Conservation (phyloP, 1,139 yeast species). For the Saccharomycopsis phalli region DNA sequence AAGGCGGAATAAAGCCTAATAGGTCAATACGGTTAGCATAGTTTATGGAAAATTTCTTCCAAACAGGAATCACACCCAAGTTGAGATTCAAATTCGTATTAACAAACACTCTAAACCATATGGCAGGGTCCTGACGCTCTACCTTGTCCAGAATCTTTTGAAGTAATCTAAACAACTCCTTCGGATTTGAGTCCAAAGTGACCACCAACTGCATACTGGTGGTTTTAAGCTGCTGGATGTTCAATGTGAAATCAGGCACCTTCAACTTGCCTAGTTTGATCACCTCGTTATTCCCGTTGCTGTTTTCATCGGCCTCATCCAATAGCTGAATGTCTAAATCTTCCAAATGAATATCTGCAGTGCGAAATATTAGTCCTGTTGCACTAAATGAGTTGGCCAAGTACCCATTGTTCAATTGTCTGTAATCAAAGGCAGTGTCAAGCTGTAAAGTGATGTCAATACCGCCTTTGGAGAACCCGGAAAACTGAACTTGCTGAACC, state of each 20-base stretch:
- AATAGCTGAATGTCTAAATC: conserved; percentile 4
- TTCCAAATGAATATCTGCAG: conserved; percentile 6
- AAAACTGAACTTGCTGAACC: conserved; percentile 14
- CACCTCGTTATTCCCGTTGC: neutral
- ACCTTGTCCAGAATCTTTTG: conserved; percentile 15
- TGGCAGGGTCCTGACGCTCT: conserved; percentile 8
- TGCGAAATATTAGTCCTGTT: conserved; percentile 6
- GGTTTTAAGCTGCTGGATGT: conserved; percentile 2
- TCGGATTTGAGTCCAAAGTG: conserved; percentile 10
- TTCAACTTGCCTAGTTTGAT: conserved; percentile 10
- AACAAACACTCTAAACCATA: conserved; percentile 7
- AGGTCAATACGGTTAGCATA: conserved; percentile 6
- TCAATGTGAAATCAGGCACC: conserved; percentile 11
- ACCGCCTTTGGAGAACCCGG: conserved; percentile 7
- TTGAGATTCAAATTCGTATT: conserved; percentile 5
- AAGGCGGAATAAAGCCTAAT: neutral
- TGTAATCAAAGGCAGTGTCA: conserved; percentile 11
- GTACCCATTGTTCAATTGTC: conserved; percentile 10
- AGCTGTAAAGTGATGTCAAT: conserved; percentile 3
- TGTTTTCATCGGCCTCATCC: neutral
- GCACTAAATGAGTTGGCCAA: conserved; percentile 4
- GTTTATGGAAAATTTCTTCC: conserved; percentile 8
- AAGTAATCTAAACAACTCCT: conserved; percentile 12
- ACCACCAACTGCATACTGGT: conserved; percentile 8
- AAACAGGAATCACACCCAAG: conserved; percentile 12